A percentile compares a stretch with the other conserved stretches of the same genome.
phyloP scores from a whole-genome alignment of 352 stramenopile genomes.

The Phytophthora parvispora region DNA sequence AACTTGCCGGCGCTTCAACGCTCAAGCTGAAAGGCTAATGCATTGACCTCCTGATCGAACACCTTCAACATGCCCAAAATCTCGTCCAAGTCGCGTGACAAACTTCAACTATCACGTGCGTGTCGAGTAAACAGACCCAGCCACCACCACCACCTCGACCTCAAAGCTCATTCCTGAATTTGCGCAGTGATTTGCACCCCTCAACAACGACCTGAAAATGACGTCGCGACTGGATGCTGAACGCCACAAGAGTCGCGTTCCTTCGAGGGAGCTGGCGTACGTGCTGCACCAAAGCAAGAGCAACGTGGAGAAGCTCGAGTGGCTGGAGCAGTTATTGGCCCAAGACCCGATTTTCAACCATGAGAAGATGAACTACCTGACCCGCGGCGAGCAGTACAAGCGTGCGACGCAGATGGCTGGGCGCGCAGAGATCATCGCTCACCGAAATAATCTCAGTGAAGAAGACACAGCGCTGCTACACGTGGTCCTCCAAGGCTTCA shows the following conservation, averaged over 20 bases:
- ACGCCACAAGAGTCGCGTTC: slow-evolving; percentile 53
- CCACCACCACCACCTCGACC: neutral
- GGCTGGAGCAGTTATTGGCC: slow-evolving; percentile 63
- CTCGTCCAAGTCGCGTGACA: slow-evolving; percentile 13
- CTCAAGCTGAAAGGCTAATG: neutral
- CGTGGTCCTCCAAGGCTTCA: slow-evolving; percentile 59
- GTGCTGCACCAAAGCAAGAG: slow-evolving; percentile 66
- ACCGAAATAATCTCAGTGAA: slow-evolving; percentile 57
- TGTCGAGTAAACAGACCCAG: slow-evolving; percentile 32
- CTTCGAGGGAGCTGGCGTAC: slow-evolving; percentile 66
- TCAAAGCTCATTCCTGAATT: slow-evolving; percentile 28
- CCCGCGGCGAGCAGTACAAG: slow-evolving; percentile 67
- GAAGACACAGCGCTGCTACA: slow-evolving; percentile 64
- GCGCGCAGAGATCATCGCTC: slow-evolving; percentile 62
- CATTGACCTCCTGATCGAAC: neutral
- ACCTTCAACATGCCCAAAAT: slow-evolving; percentile 24
- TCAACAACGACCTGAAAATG: slow-evolving; percentile 11
- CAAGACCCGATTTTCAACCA: slow-evolving; percentile 38
- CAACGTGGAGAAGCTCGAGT: slow-evolving; percentile 67
- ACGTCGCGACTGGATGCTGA: slow-evolving; percentile 41
- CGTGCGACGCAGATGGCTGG: slow-evolving; percentile 63
- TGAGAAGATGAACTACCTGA: slow-evolving; percentile 73
- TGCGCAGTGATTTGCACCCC: slow-evolving; percentile 5
- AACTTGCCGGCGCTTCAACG: too few relatives aligned
- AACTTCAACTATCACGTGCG: slow-evolving; percentile 20